These are phyloP conservation scores for Penicillium robsamsonii DNA, from an alignment of 495 filamentous ascomycete genomes.

Conservation along the genomic window DNA sequence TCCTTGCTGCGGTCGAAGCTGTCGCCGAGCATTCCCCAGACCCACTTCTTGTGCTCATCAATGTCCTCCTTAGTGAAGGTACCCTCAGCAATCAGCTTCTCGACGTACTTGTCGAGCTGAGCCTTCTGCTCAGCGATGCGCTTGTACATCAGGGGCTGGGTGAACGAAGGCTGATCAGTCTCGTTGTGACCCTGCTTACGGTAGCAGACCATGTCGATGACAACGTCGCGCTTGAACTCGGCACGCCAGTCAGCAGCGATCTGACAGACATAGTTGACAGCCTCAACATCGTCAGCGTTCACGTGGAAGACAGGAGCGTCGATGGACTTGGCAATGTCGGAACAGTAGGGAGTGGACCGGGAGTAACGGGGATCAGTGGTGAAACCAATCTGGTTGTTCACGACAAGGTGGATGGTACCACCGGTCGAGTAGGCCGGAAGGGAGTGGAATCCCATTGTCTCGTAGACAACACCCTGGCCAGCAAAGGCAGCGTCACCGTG, in stretches of 20 bases:
- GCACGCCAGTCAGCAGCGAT: conserved; percentile 95
- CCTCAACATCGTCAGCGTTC: conserved; percentile 97
- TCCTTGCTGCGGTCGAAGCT: conserved; percentile 96
- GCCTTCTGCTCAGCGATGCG: conserved; percentile 77
- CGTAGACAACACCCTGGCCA: conserved; percentile 94
- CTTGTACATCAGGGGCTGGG: conserved; percentile 99
- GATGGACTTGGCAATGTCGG: conserved; percentile 97
- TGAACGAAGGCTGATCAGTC: conserved; percentile 98
- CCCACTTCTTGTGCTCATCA: conserved; percentile 99
- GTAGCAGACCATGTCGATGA: conserved; percentile 98
- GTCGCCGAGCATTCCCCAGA: conserved; percentile 97
- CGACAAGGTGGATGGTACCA: conserved; percentile 93
- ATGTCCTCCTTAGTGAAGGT: conserved; percentile 97
- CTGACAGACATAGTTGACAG: conserved; percentile 97
- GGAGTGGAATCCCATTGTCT: conserved; percentile 95
- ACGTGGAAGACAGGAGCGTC: conserved; percentile 99
- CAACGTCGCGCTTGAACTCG: conserved; percentile 94
- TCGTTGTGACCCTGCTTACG: conserved; percentile 99
- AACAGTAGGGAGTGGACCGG: conserved; percentile 97
- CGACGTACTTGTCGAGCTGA: conserved; percentile 82
- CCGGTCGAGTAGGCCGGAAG: conserved; percentile 95
- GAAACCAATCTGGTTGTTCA: conserved; percentile 99
- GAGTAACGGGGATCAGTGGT: conserved; percentile 98
- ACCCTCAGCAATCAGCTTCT: conserved; percentile 82
- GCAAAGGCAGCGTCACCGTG: conserved; percentile 98